Base-by-base conservation (phyloP, 106 monocot genomes). In the Allium cepa region DNA sequence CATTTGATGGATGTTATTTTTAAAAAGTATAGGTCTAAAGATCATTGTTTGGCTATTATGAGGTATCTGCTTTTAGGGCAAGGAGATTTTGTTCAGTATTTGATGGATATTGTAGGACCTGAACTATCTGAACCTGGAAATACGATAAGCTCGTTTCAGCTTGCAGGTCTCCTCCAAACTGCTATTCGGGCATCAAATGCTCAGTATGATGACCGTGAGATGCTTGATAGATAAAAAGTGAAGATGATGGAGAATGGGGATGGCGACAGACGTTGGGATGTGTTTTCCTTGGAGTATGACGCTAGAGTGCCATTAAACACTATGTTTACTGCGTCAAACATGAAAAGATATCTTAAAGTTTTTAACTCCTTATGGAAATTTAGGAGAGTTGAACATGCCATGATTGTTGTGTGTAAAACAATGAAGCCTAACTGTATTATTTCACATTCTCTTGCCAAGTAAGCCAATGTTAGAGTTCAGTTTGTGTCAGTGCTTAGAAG, bases 191-290 rank as follows among this genome's bases (percentile, higher is more conserved):
- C 93, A 59, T 99, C 99, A 13, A 93, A 93, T 70, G 86, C 99
- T 2, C 99, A 99, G 69, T 99, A 99, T 72, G 99, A 99, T 56
- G 99, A 99, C 63, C 76, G 84, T 6, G 99, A 90, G 51, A 99
- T 99, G 49, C 77, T 93, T 28, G 90, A 93, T 17, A 59, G 93
- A 28, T 62, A 93, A 59, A 93, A 93, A 81, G 93, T 99, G 17
- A 99, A 80, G 72, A 87, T 99, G 84, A 99, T 99, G 93, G 93
- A 93, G 69, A 83, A 87, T 78, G 79, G 76, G 6, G 90, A 93
- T 76, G 99, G 93, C n/a, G 87, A 93, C 59, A 76, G 77, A 62
- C 93, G 99, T 18, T 99, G 99, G 99, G 99, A 99, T 78, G 99
- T 99, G 10, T 99, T 99, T 63, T 89, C 99, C 3, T 74, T 99